A percentile compares a stretch with the other conserved stretches of the same genome.
Conservation (phyloP, 768 basidiomycete genomes). For the Hortiboletus campestris region DNA sequence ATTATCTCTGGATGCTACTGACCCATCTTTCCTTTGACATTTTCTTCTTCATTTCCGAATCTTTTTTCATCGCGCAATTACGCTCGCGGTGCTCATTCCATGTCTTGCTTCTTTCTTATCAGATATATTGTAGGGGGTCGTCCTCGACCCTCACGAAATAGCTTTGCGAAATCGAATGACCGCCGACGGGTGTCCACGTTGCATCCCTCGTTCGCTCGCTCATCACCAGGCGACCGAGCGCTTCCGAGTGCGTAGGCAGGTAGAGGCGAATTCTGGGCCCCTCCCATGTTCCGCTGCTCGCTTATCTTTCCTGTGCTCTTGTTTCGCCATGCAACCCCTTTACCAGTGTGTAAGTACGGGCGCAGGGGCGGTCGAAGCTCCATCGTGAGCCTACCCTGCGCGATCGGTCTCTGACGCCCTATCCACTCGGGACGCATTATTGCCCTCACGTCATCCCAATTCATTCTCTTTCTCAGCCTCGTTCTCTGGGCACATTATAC, state of each 20-base stretch:
- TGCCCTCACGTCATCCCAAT: background rate
- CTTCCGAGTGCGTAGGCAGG: background rate
- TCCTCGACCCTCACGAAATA: background rate
- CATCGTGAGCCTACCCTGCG: background rate
- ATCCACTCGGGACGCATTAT: background rate
- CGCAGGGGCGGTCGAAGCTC: background rate
- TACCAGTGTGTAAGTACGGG: too few species aligned
- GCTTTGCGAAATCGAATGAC: background rate
- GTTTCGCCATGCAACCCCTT: background rate
- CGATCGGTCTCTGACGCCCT: background rate
- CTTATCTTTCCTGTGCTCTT: background rate
- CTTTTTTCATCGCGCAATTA: slow-evolving; percentile 1
- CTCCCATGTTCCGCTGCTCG: background rate
- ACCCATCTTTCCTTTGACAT: background rate
- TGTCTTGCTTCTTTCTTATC: background rate
- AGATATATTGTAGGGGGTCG: background rate
- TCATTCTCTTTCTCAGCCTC: too few species aligned
- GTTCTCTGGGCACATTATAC: background rate
- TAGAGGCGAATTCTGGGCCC: background rate
- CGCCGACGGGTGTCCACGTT: background rate
- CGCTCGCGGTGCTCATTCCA: background rate
- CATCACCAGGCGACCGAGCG: background rate
- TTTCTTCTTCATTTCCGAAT: background rate
- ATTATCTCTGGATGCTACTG: background rate
- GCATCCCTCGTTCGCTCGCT: background rate